Percentiles rank a stretch among this genome's conserved stretches.
phyloP scores from a whole-genome alignment of 305 asterid genomes.

The Lippia alba region DNA sequence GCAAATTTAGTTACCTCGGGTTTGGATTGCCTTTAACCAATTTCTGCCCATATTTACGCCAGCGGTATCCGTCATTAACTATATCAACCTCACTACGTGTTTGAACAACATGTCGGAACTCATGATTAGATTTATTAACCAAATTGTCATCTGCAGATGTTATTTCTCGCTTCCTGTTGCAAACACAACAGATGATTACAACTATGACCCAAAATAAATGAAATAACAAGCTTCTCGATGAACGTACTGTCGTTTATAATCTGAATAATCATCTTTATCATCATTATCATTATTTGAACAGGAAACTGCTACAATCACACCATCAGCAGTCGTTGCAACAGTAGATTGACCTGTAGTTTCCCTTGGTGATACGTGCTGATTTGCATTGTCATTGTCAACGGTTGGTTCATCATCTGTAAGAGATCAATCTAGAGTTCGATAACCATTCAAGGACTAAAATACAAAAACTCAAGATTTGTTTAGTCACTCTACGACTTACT shows the following conservation, averaged over 20 bases:
- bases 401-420: constrained; percentile 42
- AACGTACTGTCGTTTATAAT: constrained; percentile 76
- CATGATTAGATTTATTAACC: constrained; percentile 54
- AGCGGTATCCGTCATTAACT: constrained; percentile 86
- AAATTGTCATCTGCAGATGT: constrained; percentile 47
- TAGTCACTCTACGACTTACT: constrained; percentile 45
- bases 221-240: constrained; percentile 26
- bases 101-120: constrained; percentile 73
- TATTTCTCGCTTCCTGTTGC: constrained; percentile 65
- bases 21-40: constrained; percentile 91
- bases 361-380: constrained; percentile 43
- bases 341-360: constrained; percentile 40
- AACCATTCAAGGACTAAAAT: constrained; percentile 3
- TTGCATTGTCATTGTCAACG: constrained; percentile 36
- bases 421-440: constrained; percentile 34
- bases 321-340: constrained; percentile 46
- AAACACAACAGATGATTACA: constrained; percentile 33
- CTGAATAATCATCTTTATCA: constrained; percentile 50
- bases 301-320: constrained; percentile 40
- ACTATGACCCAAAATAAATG: constrained; percentile 17
- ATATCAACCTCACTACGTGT: constrained; percentile 80
- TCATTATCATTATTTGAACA: constrained; percentile 44
- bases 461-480: constrained; percentile 4
- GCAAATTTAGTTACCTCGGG: constrained; percentile 68
- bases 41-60: constrained; percentile 99